Conservation (phyloP, 2,329 filamentous ascomycete genomes). For the Passalora sequoiae region DNA sequence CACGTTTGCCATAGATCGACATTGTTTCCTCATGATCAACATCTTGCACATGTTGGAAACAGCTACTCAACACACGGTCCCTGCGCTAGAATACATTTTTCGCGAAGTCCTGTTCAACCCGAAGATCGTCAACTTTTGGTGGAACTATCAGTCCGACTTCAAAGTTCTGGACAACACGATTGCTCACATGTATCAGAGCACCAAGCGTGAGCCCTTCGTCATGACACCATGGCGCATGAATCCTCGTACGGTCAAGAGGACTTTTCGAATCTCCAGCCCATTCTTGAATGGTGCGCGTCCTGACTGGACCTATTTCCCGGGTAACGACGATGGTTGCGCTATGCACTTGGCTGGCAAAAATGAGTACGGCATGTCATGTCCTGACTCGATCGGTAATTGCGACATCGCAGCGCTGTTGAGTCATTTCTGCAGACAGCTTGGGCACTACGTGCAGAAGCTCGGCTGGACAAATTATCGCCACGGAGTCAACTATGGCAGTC, state of each 20-base stretch:
- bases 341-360: too few species aligned
- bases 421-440: background rate
- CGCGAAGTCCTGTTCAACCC: constrained; percentile 5
- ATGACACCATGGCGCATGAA: background rate
- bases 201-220: too few species aligned
- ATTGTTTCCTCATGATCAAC: constrained; percentile 5
- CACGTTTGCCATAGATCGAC: constrained; percentile 1
- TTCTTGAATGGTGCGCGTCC: background rate
- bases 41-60: constrained; percentile 10
- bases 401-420: constrained; percentile 6
- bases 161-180: constrained; percentile 2
- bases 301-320: background rate
- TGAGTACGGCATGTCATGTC: constrained; percentile 1
- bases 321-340: background rate
- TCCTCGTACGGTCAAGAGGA: background rate
- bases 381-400: background rate
- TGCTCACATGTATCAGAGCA: constrained; percentile 4
- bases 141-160: constrained; percentile 7
- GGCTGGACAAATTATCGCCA: background rate
- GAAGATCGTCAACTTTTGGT: constrained; percentile 7
- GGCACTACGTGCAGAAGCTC: background rate
- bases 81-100: background rate
- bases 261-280: background rate
- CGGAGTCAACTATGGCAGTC: background rate
- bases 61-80: constrained; percentile 6